These are phyloP conservation scores for Fusarium xylarioides DNA, from an alignment of 2,329 filamentous ascomycete species.

Conservation along the genomic window DNA sequence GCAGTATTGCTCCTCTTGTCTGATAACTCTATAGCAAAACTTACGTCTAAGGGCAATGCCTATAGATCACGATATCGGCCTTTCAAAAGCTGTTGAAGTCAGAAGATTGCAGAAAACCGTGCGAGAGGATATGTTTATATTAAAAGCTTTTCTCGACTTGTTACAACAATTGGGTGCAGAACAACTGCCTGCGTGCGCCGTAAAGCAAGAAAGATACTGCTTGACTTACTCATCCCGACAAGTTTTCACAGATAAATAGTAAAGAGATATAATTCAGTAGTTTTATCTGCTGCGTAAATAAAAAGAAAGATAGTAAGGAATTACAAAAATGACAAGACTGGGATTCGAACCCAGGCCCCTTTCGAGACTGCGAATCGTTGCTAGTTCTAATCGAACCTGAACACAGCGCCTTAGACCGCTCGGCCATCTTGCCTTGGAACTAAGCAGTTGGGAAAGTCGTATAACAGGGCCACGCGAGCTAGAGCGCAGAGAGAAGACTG, in stretches of 20 bases:
- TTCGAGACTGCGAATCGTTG: slow-evolving; percentile 39
- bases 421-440: slow-evolving; percentile 22
- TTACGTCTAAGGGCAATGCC: rapidly evolving
- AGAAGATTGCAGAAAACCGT: no score
- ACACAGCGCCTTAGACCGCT: slow-evolving; percentile 39
- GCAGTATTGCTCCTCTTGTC: rapidly evolving
- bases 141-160: rapidly evolving
- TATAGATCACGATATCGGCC: rapidly evolving
- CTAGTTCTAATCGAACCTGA: slow-evolving; percentile 33
- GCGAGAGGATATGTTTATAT: rapidly evolving
- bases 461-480: rapidly evolving
- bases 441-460: rapidly evolving
- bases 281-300: background rate
- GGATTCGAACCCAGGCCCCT: slow-evolving; percentile 39
- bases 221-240: no score
- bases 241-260: no score
- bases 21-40: rapidly evolving
- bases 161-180: rapidly evolving
- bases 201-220: no score
- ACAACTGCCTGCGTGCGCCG: rapidly evolving
- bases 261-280: no score
- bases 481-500: rapidly evolving
- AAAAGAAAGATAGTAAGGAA: background rate
- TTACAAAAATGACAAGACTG: slow-evolving; percentile 27
- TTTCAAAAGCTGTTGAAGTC: rapidly evolving